Evolutionary conservation across 2,329 filamentous ascomycete genomes (phyloP).

Genomic region (Cadophora sp.): DNA sequence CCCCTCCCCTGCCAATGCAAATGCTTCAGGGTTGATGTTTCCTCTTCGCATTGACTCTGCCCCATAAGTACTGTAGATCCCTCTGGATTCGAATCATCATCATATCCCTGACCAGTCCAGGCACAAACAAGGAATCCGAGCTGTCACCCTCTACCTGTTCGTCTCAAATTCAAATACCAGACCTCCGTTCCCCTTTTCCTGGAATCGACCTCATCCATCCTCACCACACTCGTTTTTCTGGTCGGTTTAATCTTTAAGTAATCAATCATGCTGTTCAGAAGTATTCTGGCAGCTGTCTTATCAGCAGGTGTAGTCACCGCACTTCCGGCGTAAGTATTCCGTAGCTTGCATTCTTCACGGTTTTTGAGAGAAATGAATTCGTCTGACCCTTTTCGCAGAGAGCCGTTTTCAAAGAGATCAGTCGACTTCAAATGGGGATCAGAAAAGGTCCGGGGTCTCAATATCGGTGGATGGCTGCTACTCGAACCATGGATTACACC

Average conservation of each 20-base stretch:
- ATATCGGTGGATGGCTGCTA: constrained; percentile 48
- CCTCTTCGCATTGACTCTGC: constrained; percentile 27
- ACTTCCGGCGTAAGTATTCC: constrained; percentile 24
- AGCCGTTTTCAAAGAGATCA: constrained; percentile 36
- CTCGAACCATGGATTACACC: constrained; percentile 60
- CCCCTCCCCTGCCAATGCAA: constrained; percentile 22
- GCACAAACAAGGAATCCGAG: constrained; percentile 11
- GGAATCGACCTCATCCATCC: constrained; percentile 15
- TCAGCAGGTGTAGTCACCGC: constrained; percentile 26
- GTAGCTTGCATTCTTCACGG: neutral
- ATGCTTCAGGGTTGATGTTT: constrained; percentile 16
- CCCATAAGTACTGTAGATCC: constrained; percentile 22
- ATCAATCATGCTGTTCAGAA: constrained; percentile 34
- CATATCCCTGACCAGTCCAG: constrained; percentile 10
- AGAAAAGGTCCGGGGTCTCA: constrained; percentile 53
- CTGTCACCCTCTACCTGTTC: constrained; percentile 11
- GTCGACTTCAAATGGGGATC: constrained; percentile 56
- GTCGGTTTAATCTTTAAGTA: constrained; percentile 10
- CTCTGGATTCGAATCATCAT: constrained; percentile 14
- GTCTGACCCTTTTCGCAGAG: constrained; percentile 19
- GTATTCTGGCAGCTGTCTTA: constrained; percentile 28
- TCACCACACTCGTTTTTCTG: constrained; percentile 22
- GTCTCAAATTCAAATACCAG: neutral
- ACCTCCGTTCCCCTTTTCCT: neutral
- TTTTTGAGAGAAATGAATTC: neutral